Base-by-base conservation (phyloP, 192 early-diverging fungal species). In the Linderina pennispora region DNA sequence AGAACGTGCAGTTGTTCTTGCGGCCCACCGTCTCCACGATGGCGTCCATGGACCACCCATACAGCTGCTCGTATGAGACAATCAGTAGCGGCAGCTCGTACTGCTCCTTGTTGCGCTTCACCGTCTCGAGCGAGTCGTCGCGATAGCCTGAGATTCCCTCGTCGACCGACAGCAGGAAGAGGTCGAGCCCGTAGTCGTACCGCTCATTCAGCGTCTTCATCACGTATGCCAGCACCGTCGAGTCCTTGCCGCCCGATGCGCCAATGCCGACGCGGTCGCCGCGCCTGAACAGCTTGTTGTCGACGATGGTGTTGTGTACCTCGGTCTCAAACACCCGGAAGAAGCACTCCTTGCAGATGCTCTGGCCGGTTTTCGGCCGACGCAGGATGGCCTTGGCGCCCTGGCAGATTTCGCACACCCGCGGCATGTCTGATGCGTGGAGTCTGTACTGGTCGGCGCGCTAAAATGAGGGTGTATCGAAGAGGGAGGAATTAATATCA, bases 1-100 rank as follows among this genome's bases (percentile, higher is more conserved):
- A 99, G 58, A 96, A 99, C 11, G 96, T 99, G 68, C 96, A 99
- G 66, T 99, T 99, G 65, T 96, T 99, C 62, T 97, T 97, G 42
- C 85, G 77, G 0, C 96, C 96, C 15, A 97, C 87, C 38, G 93
- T 83, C 43, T 82, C 80, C 5, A 99, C 96, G 58, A 99, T 97
- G 21, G 84, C 76, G 74, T 99, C 96, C 96, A 99, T 99, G 35
- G 83, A 88, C 96, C 96, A 99, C 14, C 92, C 92, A 68, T 97
- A 99, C 8, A 99, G 77, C 52, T 97, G 87, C 49, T 86, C 78
- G 51, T 99, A 99, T 1, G 90, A 92, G 15, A 99, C 83, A 45
- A 99, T 92, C 48, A 89, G 82, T 3, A 99, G 65, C 2, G 96
- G 96, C 42, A 99, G 81, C 10, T 75, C 78, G 54, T 99, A 99